phyloP scores from a whole-genome alignment of 2,329 filamentous ascomycete genomes.

The Fusarium xyrophilum region DNA sequence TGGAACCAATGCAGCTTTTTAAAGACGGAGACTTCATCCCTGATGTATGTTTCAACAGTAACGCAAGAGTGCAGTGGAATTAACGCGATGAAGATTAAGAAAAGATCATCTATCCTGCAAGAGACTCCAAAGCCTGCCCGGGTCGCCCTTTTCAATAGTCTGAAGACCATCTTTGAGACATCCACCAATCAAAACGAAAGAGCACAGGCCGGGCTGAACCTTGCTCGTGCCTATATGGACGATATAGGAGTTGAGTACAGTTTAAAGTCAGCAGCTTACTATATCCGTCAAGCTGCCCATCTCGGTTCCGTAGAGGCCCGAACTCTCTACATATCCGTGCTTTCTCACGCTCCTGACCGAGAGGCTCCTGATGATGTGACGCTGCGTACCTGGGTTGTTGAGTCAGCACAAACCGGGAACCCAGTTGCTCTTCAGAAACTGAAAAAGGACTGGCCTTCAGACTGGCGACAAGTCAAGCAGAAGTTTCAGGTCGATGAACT shows the following conservation, averaged over 20 bases:
- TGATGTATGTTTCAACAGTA: background rate
- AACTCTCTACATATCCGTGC: background rate
- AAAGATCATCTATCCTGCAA: background rate
- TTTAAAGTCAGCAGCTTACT: background rate
- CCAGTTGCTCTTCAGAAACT: background rate
- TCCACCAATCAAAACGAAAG: background rate
- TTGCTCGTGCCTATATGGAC: background rate
- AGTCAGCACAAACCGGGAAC: background rate
- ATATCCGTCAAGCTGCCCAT: background rate
- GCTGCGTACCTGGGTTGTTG: background rate
- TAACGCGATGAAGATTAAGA: background rate
- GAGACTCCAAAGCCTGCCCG: background rate
- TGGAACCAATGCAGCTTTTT: background rate
- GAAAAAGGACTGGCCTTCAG: background rate
- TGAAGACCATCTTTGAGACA: background rate
- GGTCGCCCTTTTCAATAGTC: background rate
- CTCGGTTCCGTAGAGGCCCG: background rate
- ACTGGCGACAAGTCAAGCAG: background rate
- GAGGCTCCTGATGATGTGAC: background rate
- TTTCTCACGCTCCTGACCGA: background rate
- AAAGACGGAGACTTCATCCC: background rate
- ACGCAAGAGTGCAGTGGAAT: background rate
- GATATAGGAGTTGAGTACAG: background rate
- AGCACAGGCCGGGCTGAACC: background rate
- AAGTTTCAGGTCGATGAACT: background rate